These are phyloP conservation scores for Candida sp. DNA, from an alignment of 1,139 yeast species.

Conservation along the genomic window DNA sequence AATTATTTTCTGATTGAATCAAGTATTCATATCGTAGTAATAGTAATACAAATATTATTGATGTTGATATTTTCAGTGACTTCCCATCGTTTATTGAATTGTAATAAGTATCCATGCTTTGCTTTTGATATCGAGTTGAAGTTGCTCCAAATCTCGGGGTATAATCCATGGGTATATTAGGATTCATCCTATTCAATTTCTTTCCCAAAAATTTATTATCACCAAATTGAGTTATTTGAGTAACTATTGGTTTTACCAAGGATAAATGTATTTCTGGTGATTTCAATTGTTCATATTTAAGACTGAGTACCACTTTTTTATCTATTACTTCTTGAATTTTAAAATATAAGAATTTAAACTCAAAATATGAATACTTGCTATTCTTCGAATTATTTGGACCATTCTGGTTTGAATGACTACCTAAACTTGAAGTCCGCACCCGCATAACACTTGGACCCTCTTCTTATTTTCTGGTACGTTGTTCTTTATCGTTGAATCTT, in stretches of 20 bases:
- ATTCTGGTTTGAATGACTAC: slow-evolving; percentile 1
- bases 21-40: slow-evolving; percentile 40
- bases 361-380: slow-evolving; percentile 9
- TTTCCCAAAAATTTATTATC: slow-evolving; percentile 9
- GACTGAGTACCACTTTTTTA: slow-evolving; percentile 41
- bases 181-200: slow-evolving; percentile 8
- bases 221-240: slow-evolving; percentile 24
- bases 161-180: slow-evolving; percentile 9
- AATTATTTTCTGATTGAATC: slow-evolving; percentile 47
- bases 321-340: slow-evolving; percentile 34
- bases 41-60: slow-evolving; percentile 31
- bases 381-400: neutral
- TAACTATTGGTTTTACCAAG: slow-evolving; percentile 47
- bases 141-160: slow-evolving; percentile 19
- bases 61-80: slow-evolving; percentile 16
- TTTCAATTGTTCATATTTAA: slow-evolving; percentile 54
- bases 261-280: slow-evolving; percentile 52
- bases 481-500: neutral
- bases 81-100: slow-evolving; percentile 7
- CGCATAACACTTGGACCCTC: neutral
- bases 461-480: neutral
- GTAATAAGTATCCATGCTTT: neutral
- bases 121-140: slow-evolving; percentile 7
- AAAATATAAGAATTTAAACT: slow-evolving; percentile 39
- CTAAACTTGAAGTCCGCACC: neutral